Conservation (phyloP, 2,329 filamentous ascomycete species). For the Fusarium nisikadoi region DNA sequence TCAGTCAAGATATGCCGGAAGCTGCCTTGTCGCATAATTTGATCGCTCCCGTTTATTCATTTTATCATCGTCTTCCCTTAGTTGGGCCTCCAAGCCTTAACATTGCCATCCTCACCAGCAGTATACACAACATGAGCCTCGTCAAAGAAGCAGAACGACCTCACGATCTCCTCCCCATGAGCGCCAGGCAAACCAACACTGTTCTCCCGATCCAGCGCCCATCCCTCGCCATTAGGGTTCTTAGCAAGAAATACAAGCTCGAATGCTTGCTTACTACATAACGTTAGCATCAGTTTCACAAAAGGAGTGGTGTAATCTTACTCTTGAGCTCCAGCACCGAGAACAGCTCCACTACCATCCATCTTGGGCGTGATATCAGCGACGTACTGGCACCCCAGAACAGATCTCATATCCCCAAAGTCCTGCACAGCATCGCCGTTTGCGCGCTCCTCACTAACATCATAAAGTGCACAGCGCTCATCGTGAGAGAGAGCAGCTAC, state of each 20-base stretch:
- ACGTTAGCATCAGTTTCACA: slow-evolving; percentile 34
- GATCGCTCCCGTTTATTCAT: neutral
- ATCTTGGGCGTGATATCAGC: slow-evolving; percentile 72
- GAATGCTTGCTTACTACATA: slow-evolving; percentile 63
- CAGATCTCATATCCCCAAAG: slow-evolving; percentile 75
- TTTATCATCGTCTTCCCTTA: neutral
- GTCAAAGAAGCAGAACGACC: slow-evolving; percentile 72
- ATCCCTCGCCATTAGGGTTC: slow-evolving; percentile 53
- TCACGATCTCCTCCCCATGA: slow-evolving; percentile 72
- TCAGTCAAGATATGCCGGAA: neutral
- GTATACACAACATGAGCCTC: slow-evolving; percentile 68
- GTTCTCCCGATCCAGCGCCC: slow-evolving; percentile 65
- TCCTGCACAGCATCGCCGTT: slow-evolving; percentile 65
- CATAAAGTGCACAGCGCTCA: slow-evolving; percentile 80
- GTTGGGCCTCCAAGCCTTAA: slow-evolving; percentile 65
- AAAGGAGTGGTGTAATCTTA: slow-evolving; percentile 56
- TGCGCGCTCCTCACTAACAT: slow-evolving; percentile 71
- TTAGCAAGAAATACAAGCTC: slow-evolving; percentile 69
- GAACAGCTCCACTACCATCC: slow-evolving; percentile 66
- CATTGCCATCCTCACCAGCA: slow-evolving; percentile 66
- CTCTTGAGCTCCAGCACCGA: slow-evolving; percentile 76
- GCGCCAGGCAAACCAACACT: slow-evolving; percentile 70
- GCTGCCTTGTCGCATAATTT: neutral
- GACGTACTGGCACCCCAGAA: slow-evolving; percentile 78
- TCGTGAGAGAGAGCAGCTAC: slow-evolving; percentile 82